These are phyloP conservation scores for Torulaspora indica DNA, from an alignment of 805 yeast species.

Conservation along the genomic window DNA sequence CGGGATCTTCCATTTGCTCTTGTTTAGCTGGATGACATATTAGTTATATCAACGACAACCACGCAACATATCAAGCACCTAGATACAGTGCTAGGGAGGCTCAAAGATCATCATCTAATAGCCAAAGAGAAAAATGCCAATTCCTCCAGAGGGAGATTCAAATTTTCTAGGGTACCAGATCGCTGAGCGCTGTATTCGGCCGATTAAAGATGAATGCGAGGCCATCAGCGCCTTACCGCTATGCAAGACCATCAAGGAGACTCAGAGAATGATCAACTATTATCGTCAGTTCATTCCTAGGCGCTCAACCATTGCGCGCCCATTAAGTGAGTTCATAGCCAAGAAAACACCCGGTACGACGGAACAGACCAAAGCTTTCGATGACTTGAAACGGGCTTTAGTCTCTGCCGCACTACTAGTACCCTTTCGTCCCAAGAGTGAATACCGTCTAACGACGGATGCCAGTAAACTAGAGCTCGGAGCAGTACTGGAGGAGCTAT, in stretches of 20 bases:
- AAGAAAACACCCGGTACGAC: not conserved
- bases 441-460: not conserved
- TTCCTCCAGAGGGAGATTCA: not conserved
- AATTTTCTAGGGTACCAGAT: constrained; percentile 1
- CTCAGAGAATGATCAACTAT: constrained; percentile 1
- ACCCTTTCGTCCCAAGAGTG: not conserved
- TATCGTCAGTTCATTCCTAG: not conserved
- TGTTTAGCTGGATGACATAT: not conserved
- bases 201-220: not conserved
- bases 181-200: not conserved
- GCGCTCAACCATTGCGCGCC: not conserved
- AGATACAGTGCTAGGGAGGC: not conserved
- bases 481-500: not conserved
- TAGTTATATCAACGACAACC: not conserved
- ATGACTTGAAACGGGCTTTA: not conserved
- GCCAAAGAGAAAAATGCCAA: constrained; percentile 1
- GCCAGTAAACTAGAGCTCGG: not conserved
- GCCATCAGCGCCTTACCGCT: not conserved
- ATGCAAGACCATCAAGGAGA: not conserved
- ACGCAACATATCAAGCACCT: not conserved
- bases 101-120: not conserved
- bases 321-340: not conserved
- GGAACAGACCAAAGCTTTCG: not conserved
- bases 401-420: not conserved
- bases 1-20: not conserved